Percentiles rank a stretch among this genome's conserved stretches.
phyloP scores from a whole-genome alignment of 331 rosid species.

The Cucumis variabilis region DNA sequence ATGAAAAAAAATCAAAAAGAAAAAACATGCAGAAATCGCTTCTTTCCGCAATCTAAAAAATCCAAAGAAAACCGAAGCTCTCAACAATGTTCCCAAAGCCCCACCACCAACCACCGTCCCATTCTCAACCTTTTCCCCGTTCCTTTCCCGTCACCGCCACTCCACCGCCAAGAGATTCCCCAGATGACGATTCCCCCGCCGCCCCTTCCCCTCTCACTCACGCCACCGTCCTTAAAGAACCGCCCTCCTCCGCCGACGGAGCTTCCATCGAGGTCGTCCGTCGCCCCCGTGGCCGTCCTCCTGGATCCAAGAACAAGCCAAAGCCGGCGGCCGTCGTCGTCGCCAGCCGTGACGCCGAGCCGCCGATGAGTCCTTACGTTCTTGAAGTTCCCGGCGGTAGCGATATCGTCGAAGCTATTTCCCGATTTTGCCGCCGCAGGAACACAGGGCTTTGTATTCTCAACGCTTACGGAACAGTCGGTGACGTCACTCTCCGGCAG shows the following conservation, averaged over 20 bases:
- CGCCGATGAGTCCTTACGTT: conserved; percentile 86
- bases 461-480: conserved; percentile 79
- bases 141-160: conserved; percentile 22
- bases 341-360: conserved; percentile 75
- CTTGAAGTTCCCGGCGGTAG: conserved; percentile 80
- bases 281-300: conserved; percentile 93
- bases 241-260: conserved; percentile 69
- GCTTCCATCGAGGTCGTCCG: conserved; percentile 76
- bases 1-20: conserved; percentile 2
- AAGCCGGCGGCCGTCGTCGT: conserved; percentile 66
- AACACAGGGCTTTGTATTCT: conserved; percentile 72
- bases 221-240: not conserved
- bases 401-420: conserved; percentile 77
- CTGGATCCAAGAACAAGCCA: conserved; percentile 92
- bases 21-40: conserved; percentile 10
- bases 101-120: conserved; percentile 35
- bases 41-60: conserved; percentile 16
- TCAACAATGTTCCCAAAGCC: conserved; percentile 34
- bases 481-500: conserved; percentile 85
- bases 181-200: conserved; percentile 16
- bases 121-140: conserved; percentile 15
- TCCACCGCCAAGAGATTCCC: not conserved
- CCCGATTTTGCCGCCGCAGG: conserved; percentile 72
- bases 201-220: conserved; percentile 9
- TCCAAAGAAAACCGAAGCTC: not conserved